Conservation (phyloP, 1,139 yeast genomes). For the Sugiyamaella xylanicola region DNA sequence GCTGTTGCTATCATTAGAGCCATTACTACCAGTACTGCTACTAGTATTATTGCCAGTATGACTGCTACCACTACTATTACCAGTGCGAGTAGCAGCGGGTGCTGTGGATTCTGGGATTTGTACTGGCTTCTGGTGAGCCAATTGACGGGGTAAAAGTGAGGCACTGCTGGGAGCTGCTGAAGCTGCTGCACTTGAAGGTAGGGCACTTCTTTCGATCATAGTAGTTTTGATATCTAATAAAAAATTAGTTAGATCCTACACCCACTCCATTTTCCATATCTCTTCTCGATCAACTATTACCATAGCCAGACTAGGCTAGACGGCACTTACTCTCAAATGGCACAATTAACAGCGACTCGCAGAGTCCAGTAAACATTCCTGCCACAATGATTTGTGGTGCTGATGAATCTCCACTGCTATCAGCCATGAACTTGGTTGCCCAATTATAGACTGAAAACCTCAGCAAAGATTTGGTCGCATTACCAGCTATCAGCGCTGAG, state of each 20-base stretch:
- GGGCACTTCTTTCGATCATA: slow-evolving; percentile 61
- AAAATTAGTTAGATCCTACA: slow-evolving; percentile 18
- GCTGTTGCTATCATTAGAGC: no score
- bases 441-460: slow-evolving; percentile 75
- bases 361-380: slow-evolving; percentile 74
- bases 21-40: no score
- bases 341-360: slow-evolving; percentile 77
- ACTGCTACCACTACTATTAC: background rate
- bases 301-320: no score
- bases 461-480: slow-evolving; percentile 68
- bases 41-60: background rate
- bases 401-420: slow-evolving; percentile 35
- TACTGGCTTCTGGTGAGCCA: slow-evolving; percentile 6
- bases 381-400: slow-evolving; percentile 58
- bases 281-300: no score
- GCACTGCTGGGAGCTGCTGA: background rate
- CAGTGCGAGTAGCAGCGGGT: background rate
- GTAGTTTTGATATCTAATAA: slow-evolving; percentile 66
- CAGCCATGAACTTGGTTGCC: slow-evolving; percentile 74
- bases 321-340: slow-evolving; percentile 79
- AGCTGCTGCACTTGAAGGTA: background rate
- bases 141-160: slow-evolving; percentile 1
- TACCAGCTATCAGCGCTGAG: slow-evolving; percentile 77
- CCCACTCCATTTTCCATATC: no score
- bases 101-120: slow-evolving; percentile 4